These are phyloP conservation scores for Yamadazyma friedrichii DNA, from an alignment of 1,139 yeast genomes.

Conservation along the genomic window DNA sequence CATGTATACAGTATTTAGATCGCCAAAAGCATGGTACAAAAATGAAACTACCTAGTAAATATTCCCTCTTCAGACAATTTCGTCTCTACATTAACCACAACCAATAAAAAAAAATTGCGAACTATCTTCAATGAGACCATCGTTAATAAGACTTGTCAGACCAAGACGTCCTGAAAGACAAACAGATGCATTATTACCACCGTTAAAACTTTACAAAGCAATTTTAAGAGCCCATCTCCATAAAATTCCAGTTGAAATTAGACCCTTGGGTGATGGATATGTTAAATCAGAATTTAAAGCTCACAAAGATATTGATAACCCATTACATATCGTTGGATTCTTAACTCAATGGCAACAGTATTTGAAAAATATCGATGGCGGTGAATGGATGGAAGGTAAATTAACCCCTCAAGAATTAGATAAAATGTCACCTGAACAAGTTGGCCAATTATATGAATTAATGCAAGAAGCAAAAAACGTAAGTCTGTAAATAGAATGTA, in stretches of 20 bases:
- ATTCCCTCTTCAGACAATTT: too few relatives aligned
- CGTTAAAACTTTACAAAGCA: constrained; percentile 70
- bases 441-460: constrained; percentile 64
- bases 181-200: constrained; percentile 71
- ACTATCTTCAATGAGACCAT: constrained; percentile 52
- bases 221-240: constrained; percentile 76
- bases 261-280: constrained; percentile 84
- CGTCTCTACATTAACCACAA: too few relatives aligned
- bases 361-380: constrained; percentile 67
- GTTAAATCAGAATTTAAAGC: constrained; percentile 87
- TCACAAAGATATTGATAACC: constrained; percentile 82
- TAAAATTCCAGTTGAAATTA: constrained; percentile 62
- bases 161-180: constrained; percentile 59
- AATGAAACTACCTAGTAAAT: too few relatives aligned
- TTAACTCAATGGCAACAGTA: constrained; percentile 95
- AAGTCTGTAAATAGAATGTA: constrained; percentile 7
- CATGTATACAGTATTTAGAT: too few relatives aligned
- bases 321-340: constrained; percentile 90
- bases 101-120: constrained; percentile 1
- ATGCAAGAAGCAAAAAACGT: constrained; percentile 48
- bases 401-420: constrained; percentile 66
- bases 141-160: constrained; percentile 44
- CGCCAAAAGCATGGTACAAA: too few relatives aligned
- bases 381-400: constrained; percentile 71
- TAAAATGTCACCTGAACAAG: constrained; percentile 88